Percentiles rank a stretch among this genome's conserved stretches.
Evolutionary conservation across 306 rosid genomes (phyloP).

Genomic region (Fagus sylvatica): DNA sequence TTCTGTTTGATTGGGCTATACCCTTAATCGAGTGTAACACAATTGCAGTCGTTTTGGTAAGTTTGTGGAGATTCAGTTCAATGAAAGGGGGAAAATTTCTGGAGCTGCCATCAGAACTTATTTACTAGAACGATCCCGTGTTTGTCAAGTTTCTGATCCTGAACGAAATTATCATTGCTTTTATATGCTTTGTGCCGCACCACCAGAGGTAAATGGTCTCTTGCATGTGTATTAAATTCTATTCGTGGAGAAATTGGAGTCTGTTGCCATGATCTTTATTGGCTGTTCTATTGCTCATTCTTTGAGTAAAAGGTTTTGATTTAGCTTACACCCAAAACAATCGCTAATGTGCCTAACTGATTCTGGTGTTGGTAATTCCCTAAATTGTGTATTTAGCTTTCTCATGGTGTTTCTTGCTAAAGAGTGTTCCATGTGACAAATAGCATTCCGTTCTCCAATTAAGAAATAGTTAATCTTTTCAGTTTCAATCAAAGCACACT

Average conservation of each 20-base stretch:
- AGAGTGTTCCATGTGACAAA: too few relatives aligned
- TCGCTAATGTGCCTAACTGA: background rate
- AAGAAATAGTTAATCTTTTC: too few relatives aligned
- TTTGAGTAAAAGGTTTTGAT: background rate
- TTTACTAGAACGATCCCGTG: conserved; percentile 88
- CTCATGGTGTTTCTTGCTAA: background rate
- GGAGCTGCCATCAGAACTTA: conserved; percentile 99
- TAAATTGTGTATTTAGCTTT: background rate
- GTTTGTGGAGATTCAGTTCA: conserved; percentile 97
- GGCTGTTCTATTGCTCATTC: background rate
- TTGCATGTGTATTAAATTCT: background rate
- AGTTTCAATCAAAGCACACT: background rate
- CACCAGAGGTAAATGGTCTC: conserved; percentile 59
- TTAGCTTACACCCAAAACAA: conserved; percentile 1
- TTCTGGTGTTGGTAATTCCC: background rate
- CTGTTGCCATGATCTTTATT: background rate
- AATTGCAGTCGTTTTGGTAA: conserved; percentile 96
- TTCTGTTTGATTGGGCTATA: conserved; percentile 19
- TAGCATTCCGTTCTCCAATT: too few relatives aligned
- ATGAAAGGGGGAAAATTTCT: conserved; percentile 78
- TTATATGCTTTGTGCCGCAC: conserved; percentile 97
- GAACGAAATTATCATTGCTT: conserved; percentile 99
- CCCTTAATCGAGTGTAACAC: conserved; percentile 38
- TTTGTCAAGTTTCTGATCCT: conserved; percentile 97
- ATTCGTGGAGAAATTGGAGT: conserved; percentile 6